Base-by-base conservation (phyloP, 2,329 filamentous ascomycete species). In the Elsinoe ampelina region DNA sequence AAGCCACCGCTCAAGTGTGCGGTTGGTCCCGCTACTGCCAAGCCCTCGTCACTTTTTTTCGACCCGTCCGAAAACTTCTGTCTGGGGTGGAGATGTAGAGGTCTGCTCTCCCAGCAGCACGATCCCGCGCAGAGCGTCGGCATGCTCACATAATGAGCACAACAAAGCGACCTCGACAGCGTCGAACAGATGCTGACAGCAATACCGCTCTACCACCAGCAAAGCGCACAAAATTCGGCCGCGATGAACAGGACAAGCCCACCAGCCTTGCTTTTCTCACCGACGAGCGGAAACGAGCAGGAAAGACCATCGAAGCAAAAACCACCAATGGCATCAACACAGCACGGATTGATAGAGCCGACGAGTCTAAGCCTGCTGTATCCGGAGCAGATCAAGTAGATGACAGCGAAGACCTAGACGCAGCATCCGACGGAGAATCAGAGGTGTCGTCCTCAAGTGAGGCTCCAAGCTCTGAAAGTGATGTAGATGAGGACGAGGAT, bases 321-420 rank as follows among this genome's bases (percentile, higher is more conserved):
- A 73, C 75, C 56, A 75, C 77, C 57, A 83, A 80, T 63, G 78
- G 79, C 22, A 69, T 74, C 20, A 79, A 77, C 63, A 72, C 75
- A 59, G 65, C 73, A 50, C 75, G 73, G 42, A 76, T 77, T 61
- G 74, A 71, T 58, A 74, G 77, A 39, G 76, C 84, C 34, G 77
- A 84, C 65, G 81, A 85, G 61, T 76, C 79, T 32, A 75, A 73
- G 56, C 73, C 80, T 10, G 73, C 78, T 1, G 77, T 85, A 10
- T 74, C 76, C 48, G 74, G 73, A 34, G 70, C 77, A 48, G 71
- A 72, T 38, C 73, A 75, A 38, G 72, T 74, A 32, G 67, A 71
- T 58, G 69, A 73, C 58, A 73, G 68, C 63, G 65, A 70, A 57
- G 61, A 58, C n/a, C 64, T 60, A 32, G 68, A 73, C 45, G 66